Evolutionary conservation across 1,139 yeast genomes (phyloP).

Genomic region (Arxiozyma slooffiae): DNA sequence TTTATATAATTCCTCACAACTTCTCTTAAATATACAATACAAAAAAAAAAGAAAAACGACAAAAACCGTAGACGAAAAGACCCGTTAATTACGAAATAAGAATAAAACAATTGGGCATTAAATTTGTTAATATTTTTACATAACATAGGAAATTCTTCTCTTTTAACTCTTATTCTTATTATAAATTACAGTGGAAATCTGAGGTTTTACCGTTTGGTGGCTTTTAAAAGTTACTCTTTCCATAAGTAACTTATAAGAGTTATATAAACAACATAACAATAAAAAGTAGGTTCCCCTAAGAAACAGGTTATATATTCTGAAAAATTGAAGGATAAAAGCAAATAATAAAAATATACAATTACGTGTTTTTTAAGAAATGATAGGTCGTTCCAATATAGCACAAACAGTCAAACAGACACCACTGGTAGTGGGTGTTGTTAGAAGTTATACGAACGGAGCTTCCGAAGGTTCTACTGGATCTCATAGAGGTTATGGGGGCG

Average conservation of each 20-base stretch:
- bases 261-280: too few relatives aligned
- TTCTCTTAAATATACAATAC: neutral
- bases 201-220: too few relatives aligned
- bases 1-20: neutral
- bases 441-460: neutral
- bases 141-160: too few relatives aligned
- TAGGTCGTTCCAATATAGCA: conserved; percentile 26
- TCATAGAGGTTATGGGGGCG: conserved; percentile 39
- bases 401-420: conserved; percentile 21
- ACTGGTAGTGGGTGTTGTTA: neutral
- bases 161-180: too few relatives aligned
- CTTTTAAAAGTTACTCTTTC: too few relatives aligned
- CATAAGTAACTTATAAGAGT: too few relatives aligned
- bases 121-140: too few relatives aligned
- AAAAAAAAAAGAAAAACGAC: neutral
- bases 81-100: neutral
- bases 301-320: neutral
- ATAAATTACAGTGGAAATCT: too few relatives aligned
- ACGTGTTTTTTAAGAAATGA: conserved; percentile 9
- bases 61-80: neutral
- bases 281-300: neutral
- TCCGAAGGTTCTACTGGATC: conserved; percentile 42
- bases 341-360: too few relatives aligned
- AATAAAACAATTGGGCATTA: too few relatives aligned
- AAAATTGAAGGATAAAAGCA: neutral